These are phyloP conservation scores for Barbatosphaeria neglecta DNA, from an alignment of 495 filamentous ascomycete genomes.

Conservation along the genomic window DNA sequence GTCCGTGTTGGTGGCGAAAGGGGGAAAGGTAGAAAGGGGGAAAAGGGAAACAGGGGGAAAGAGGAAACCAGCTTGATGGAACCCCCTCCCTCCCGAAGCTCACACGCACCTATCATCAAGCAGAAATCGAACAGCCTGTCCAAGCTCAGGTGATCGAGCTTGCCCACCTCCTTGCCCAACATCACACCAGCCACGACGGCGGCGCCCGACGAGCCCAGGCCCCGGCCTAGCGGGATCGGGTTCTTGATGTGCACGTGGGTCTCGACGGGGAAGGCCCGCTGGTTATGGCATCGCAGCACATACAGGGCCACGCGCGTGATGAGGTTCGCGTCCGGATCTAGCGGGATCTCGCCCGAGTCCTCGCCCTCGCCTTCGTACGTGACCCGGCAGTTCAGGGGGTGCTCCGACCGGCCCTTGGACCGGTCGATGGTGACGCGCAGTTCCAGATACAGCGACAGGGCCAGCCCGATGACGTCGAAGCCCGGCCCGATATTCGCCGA, in stretches of 20 bases:
- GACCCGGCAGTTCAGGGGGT: slow-evolving; percentile 73
- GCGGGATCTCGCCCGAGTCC: slow-evolving; percentile 58
- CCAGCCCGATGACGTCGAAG: slow-evolving; percentile 94
- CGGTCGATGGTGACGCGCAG: slow-evolving; percentile 60
- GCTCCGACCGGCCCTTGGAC: slow-evolving; percentile 33
- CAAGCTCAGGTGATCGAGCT: slow-evolving; percentile 61
- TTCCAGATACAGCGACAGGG: slow-evolving; percentile 82
- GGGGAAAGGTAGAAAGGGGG: too few relatives aligned
- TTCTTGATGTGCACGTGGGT: slow-evolving; percentile 91
- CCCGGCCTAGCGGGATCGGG: slow-evolving; percentile 81
- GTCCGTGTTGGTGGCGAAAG: too few relatives aligned
- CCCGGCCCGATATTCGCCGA: slow-evolving; percentile 94
- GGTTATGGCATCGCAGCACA: slow-evolving; percentile 79
- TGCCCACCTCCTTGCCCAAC: slow-evolving; percentile 79
- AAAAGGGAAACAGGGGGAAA: too few relatives aligned
- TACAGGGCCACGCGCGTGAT: slow-evolving; percentile 87
- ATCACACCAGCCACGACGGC: slow-evolving; percentile 90
- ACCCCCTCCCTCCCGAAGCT: too few relatives aligned
- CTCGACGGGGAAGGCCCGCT: slow-evolving; percentile 65
- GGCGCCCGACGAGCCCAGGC: slow-evolving; percentile 83
- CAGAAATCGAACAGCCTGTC: slow-evolving; percentile 87
- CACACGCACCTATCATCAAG: slow-evolving; percentile 88
- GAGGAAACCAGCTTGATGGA: too few relatives aligned
- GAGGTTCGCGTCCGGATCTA: slow-evolving; percentile 72
- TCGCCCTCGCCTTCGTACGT: slow-evolving; percentile 79